Conservation (phyloP, 306 rosid genomes). For the Glycine soja region DNA sequence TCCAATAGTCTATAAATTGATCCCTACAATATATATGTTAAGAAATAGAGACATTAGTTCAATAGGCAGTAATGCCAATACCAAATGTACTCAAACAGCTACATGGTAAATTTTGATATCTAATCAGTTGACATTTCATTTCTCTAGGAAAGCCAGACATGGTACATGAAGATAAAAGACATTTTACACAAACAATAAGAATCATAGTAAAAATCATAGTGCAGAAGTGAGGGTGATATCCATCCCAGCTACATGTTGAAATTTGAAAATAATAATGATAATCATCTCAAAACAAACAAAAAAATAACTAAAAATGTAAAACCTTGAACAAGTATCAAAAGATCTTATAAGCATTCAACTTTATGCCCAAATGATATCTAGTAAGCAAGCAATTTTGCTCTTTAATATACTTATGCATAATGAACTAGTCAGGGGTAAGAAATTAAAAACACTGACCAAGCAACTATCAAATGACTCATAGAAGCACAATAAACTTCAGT, state of each 20-base stretch:
- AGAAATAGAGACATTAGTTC: conserved; percentile 29
- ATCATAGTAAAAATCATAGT: not conserved
- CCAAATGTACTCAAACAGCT: conserved; percentile 32
- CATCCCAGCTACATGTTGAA: conserved; percentile 12
- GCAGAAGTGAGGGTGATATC: conserved; percentile 21
- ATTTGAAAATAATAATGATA: not conserved
- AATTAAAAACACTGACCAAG: not conserved
- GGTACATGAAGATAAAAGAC: not conserved
- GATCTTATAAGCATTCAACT: conserved; percentile 16
- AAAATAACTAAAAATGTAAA: conserved; percentile 1
- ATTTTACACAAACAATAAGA: not conserved
- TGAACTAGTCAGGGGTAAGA: not conserved
- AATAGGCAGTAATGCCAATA: conserved; percentile 22
- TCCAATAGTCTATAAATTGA: conserved; percentile 71
- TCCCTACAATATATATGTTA: conserved; percentile 56
- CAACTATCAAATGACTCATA: conserved; percentile 4
- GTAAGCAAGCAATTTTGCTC: not conserved
- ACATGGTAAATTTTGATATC: conserved; percentile 18
- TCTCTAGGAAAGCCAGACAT: conserved; percentile 10
- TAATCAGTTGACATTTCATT: conserved; percentile 30
- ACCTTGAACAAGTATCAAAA: not conserved
- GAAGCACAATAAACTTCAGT: not conserved
- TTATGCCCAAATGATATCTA: not conserved
- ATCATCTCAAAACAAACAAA: not conserved
- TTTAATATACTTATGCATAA: not conserved